Percentiles rank a stretch among this genome's conserved stretches.
Conservation (phyloP, 257 asterid species). For the Lycium barbarum region DNA sequence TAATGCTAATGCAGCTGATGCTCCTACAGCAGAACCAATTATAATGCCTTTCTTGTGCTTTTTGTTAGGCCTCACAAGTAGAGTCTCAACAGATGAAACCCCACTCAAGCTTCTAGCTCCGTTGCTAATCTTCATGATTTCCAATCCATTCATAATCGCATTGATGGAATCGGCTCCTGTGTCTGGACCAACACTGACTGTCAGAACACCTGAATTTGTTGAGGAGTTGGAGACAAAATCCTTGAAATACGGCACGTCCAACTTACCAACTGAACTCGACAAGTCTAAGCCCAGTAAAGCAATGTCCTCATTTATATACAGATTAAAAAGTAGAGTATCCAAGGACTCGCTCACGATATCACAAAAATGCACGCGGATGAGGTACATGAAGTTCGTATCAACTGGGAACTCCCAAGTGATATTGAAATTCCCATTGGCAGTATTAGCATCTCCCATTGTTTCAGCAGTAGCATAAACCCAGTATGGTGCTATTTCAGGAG, state of each 20-base stretch:
- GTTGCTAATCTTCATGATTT: conserved; percentile 77
- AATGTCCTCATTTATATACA: conserved; percentile 59
- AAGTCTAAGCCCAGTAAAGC: conserved; percentile 61
- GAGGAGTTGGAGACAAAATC: conserved; percentile 58
- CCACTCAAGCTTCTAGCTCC: conserved; percentile 69
- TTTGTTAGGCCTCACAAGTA: conserved; percentile 48
- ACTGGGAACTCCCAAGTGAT: conserved; percentile 75
- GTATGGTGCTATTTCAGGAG: conserved; percentile 71
- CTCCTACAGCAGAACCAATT: conserved; percentile 54
- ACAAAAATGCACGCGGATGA: conserved; percentile 71
- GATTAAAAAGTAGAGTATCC: conserved; percentile 61
- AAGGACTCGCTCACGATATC: conserved; percentile 73
- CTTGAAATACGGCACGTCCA: conserved; percentile 61
- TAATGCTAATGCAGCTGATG: conserved; percentile 50
- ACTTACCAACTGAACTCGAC: conserved; percentile 53
- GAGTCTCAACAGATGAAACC: conserved; percentile 51
- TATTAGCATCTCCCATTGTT: conserved; percentile 73
- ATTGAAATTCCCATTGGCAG: conserved; percentile 64
- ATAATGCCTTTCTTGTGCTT: conserved; percentile 46
- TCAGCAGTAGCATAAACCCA: conserved; percentile 78
- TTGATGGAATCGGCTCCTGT: conserved; percentile 46
- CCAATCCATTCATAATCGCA: conserved; percentile 77
- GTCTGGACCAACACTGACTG: conserved; percentile 72
- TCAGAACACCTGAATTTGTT: conserved; percentile 47
- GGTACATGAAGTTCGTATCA: conserved; percentile 62